These are phyloP conservation scores for Sarocladium brachiariae DNA, from an alignment of 2,329 filamentous ascomycete species.

Conservation along the genomic window DNA sequence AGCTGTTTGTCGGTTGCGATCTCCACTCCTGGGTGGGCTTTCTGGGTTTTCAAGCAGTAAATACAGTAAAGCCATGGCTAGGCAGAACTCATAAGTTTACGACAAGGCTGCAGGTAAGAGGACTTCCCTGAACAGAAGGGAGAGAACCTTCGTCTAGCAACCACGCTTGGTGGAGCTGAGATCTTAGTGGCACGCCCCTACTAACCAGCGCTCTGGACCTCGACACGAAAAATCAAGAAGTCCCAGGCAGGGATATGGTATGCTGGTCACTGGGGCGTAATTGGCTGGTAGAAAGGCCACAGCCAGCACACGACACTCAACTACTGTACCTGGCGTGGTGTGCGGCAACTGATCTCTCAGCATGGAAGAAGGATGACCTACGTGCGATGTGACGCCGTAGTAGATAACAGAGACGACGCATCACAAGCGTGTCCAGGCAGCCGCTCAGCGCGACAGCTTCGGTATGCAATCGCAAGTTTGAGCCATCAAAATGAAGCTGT, in stretches of 20 bases:
- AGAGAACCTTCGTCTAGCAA: neutral
- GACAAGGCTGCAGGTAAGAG: constrained; percentile 2
- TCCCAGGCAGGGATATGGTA: neutral
- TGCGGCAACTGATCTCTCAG: too few relatives aligned
- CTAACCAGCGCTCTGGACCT: constrained; percentile 1
- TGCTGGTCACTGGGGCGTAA: neutral
- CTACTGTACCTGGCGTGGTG: too few relatives aligned
- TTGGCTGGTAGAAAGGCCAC: too few relatives aligned
- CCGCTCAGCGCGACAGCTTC: too few relatives aligned
- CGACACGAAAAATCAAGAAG: neutral
- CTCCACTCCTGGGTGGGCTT: too few relatives aligned
- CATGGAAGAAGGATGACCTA: too few relatives aligned
- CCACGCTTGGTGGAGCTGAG: neutral
- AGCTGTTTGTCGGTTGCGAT: too few relatives aligned
- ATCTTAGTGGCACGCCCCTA: neutral
- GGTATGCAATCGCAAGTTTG: neutral
- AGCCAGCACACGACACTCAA: too few relatives aligned
- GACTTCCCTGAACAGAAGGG: neutral
- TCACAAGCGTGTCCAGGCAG: too few relatives aligned
- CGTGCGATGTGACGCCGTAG: too few relatives aligned
- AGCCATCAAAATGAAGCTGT: neutral
- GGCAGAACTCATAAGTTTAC: neutral
- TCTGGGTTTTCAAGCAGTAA: too few relatives aligned
- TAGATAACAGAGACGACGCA: too few relatives aligned
- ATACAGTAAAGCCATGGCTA: neutral